phyloP scores from a whole-genome alignment of 345 rosid genomes.

The Sonneratia caseolaris region DNA sequence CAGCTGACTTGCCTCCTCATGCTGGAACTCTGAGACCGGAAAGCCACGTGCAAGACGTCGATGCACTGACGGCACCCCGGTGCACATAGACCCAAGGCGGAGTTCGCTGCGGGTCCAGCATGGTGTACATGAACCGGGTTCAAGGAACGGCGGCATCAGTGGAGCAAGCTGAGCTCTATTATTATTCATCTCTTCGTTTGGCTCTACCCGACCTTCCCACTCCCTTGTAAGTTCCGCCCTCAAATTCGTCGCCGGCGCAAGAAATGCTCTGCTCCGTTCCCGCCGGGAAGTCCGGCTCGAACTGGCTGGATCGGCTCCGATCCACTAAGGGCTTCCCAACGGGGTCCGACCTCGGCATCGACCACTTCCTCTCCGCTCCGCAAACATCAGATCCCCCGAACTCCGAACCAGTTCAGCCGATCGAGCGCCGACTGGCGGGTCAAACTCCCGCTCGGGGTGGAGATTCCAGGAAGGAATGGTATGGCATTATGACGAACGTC shows the following conservation, averaged over 20 bases:
- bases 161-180: too few relatives aligned
- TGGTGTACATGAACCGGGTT: too few relatives aligned
- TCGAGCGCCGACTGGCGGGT: conserved; percentile 1
- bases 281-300: conserved; percentile 45
- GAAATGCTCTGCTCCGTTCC: conserved; percentile 58
- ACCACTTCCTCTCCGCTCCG: conserved; percentile 43
- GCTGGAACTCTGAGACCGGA: too few relatives aligned
- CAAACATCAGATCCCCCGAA: conserved; percentile 27
- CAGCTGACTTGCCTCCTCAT: too few relatives aligned
- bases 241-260: not conserved
- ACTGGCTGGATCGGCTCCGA: conserved; percentile 88
- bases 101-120: too few relatives aligned
- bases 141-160: too few relatives aligned
- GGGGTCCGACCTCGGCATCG: conserved; percentile 51
- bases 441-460: not conserved
- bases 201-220: too few relatives aligned
- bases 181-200: too few relatives aligned
- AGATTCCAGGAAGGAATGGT: conserved; percentile 26
- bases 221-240: too few relatives aligned
- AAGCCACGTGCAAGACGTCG: too few relatives aligned
- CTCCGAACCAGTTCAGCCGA: conserved; percentile 32
- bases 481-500: conserved; percentile 53
- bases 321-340: conserved; percentile 63
- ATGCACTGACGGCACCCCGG: too few relatives aligned
- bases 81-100: too few relatives aligned